Conservation (phyloP, 192 early-diverging fungal species). For the Backusella tuberculispora region DNA sequence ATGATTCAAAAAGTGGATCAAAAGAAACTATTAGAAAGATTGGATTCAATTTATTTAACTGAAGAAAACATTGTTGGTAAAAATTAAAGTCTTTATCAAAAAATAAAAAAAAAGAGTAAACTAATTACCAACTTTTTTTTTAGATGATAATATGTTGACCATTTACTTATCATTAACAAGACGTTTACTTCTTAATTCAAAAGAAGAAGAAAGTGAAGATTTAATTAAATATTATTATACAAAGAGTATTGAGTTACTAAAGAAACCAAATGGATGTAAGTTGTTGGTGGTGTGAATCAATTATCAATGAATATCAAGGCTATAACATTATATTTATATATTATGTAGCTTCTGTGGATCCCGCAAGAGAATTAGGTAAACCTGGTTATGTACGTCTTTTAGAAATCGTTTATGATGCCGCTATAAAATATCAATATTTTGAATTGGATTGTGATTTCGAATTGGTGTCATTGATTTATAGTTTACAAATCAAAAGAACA, state of each 20-base stretch:
- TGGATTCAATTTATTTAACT: neutral
- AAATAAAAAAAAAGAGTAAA: no score
- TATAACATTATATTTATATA: neutral
- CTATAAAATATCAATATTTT: constrained; percentile 3
- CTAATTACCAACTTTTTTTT: neutral
- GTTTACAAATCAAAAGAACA: constrained; percentile 20
- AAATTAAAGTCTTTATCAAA: neutral
- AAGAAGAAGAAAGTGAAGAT: neutral
- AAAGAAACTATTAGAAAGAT: constrained; percentile 9
- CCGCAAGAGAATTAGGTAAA: constrained; percentile 29
- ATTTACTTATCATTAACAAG: constrained; percentile 17
- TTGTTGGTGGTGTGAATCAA: neutral
- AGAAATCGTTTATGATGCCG: constrained; percentile 20
- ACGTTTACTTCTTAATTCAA: neutral
- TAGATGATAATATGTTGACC: constrained; percentile 22
- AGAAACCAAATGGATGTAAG: constrained; percentile 16
- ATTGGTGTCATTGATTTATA: neutral
- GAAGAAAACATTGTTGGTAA: constrained; percentile 18
- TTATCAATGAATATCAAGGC: neutral
- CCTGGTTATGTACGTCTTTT: constrained; percentile 14
- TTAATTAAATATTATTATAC: neutral
- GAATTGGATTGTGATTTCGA: constrained; percentile 14
- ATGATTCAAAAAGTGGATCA: neutral
- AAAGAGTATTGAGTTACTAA: neutral
- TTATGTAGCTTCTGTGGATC: neutral